Base-by-base conservation (phyloP, 2,329 filamentous ascomycete genomes). In the Cladosporium sp. region DNA sequence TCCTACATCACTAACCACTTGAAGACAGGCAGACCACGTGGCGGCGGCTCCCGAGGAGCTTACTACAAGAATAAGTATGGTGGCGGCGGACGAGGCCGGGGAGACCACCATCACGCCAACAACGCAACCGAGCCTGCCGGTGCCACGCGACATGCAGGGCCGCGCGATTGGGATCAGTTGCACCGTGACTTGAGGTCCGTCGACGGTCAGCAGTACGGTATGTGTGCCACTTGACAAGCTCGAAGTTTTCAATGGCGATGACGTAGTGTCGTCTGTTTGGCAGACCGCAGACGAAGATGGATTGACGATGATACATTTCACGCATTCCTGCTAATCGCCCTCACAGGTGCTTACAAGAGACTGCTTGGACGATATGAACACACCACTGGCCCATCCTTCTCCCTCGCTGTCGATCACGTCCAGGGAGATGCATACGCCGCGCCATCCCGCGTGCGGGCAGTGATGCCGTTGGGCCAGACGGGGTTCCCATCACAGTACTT, bases 351-450 rank as follows among this genome's bases (percentile, higher is more conserved):
- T 4, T 66, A 67, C 57, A 66, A 65, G 39, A 57, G 58, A 43
- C 56, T 68, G 7, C 51, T 55, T 18, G 61, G 62, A 39, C 56
- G 54, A 38, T 68, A 63, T 49, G 36, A 53, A 8, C 60, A 65
- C 47, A 41, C n/a, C n/a, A n/a, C 55, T 20, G 15, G 37, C 12
- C 45, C 45, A 15, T 24, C 45, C n/a, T 68, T 65, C 52, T 56
- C 58, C 7, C 58, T 68, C 19, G 58, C 55, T n/a, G 52, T 68
- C 52, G 63, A 67, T 44, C 61, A 66, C 37, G 61, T 68, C 7
- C 65, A 67, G 54, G 58, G 58, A 24, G 64, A 67, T 56, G 56
- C 64, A 17, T 68, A 62, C 49, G 65, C 65, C n/a, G 47, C 64
- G n/a, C 65, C 64, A 13, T 67, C 65, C 7, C 54, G 57, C 18